These are phyloP conservation scores for Calocybe indica DNA, from an alignment of 768 basidiomycete species.

Conservation along the genomic window DNA sequence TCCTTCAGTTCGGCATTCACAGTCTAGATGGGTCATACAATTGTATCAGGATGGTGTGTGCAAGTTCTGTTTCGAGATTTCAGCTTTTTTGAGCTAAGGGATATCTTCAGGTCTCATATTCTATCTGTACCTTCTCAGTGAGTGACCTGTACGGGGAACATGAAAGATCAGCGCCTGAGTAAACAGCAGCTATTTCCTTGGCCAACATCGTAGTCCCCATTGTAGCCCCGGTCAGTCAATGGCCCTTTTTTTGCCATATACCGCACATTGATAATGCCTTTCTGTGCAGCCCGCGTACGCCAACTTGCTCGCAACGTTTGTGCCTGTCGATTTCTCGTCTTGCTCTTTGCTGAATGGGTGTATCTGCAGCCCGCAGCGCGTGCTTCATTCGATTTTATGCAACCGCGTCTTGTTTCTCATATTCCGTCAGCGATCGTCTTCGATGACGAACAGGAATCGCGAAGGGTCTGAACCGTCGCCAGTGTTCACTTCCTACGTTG, in stretches of 20 bases:
- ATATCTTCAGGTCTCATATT: slow-evolving; percentile 27
- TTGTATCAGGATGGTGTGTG: slow-evolving; percentile 32
- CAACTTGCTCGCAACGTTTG: slow-evolving; percentile 38
- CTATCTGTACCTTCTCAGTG: slow-evolving; percentile 33
- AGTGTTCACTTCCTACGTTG: slow-evolving; percentile 15
- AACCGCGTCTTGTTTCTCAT: slow-evolving; percentile 36
- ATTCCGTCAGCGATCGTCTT: slow-evolving; percentile 19
- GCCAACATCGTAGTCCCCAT: slow-evolving; percentile 35
- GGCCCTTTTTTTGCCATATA: neutral
- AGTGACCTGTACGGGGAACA: slow-evolving; percentile 4
- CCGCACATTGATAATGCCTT: neutral
- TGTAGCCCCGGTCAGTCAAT: slow-evolving; percentile 25
- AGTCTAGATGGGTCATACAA: slow-evolving; percentile 27
- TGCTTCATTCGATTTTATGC: slow-evolving; percentile 37
- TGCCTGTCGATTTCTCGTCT: neutral
- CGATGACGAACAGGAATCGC: slow-evolving; percentile 9
- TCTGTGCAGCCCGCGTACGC: slow-evolving; percentile 23
- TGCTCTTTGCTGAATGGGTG: neutral
- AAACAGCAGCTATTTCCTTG: slow-evolving; percentile 25
- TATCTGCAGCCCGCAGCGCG: slow-evolving; percentile 29
- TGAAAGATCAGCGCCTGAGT: neutral
- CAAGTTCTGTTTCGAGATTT: neutral
- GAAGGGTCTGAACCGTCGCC: neutral
- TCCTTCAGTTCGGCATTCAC: slow-evolving; percentile 25
- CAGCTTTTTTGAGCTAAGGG: neutral